Base-by-base conservation (phyloP, 257 asterid genomes). In the Gentiana straminea region DNA sequence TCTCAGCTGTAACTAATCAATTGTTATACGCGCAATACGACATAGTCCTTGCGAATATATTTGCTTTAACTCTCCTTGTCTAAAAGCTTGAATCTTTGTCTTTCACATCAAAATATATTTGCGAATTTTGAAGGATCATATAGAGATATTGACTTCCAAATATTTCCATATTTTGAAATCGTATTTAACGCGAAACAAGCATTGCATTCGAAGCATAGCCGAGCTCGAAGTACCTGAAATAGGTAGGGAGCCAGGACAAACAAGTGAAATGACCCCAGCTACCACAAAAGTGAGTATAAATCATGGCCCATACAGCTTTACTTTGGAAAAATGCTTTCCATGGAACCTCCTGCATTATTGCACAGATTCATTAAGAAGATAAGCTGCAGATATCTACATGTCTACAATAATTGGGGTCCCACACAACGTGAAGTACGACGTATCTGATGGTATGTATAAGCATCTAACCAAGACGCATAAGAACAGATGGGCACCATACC, bases 281-380 rank as follows among this genome's bases (percentile, higher is more conserved):
- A 58, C 98, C 98, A 75, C 98, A 91, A 70, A 91, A 91, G 74
- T 91, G 98, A 63, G 91, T 68, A 73, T 91, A 91, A 61, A 87
- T 91, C 98, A 91, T 91, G n/a, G 97, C 98, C 98, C 98, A 91
- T 51, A 91, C 95, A 55, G 96, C 98, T 79, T 81, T 88, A 51
- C 77, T 73, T 73, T 72, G 77, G 70, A 91, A 91, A 72, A 91
- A 84, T 51, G 82, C 94, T 66, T 74, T 83, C 98, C 98, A 91
- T 7, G 98, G 98, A 45, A 91, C 73, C 55, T 87, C 97, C 98
- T 91, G 81, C 57, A 70, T 58, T 59, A 63, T 13, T 49, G 46
- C 33, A 54, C 33, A 24, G 4, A 53, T 24, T 24, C 24, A 24
- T 37, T 38, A 41, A 41, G 46, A 0, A 41, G 10, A 41, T 5